Base-by-base conservation (phyloP, 345 rosid genomes). In the Arabis alpina region DNA sequence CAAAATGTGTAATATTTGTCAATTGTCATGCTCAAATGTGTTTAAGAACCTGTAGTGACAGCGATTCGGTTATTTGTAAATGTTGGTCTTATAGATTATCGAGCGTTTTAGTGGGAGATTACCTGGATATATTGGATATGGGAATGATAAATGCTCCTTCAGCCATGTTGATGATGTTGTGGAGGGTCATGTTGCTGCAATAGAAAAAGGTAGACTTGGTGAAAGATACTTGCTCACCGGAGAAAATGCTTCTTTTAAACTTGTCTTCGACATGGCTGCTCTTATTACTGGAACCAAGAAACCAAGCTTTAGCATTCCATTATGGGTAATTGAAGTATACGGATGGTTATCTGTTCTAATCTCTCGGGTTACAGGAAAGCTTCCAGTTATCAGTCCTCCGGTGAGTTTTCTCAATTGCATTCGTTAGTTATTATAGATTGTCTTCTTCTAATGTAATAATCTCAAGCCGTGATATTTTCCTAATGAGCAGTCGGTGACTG, bases 221-320 rank as follows among this genome's bases (percentile, higher is more conserved):
- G 92, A 88, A 65, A 84, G 97, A 80, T 93, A 88, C 72, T 78
- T 88, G 10, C 98, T 93, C 14, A 82, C 97, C 0, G 97, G 98
- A 23, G 97, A 93, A 72, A 93, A 88, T 65, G 91, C 91, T 44
- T 87, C 98, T 6, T 87, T 88, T 52, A 81, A 39, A 73, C 86
- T 60, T 37, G 81, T 88, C 40, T 90, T 93, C 53, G 88, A 93
- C 74, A 66, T 93, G 70, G 88, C 90, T 76, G 97, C 97, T 34
- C 57, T 84, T 44, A 77, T 90, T 68, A 84, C 94, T 27, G 77
- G 62, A 68, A 88, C 94, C 16, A 78, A 71, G 4, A 87, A 48
- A 66, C 97, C 96, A 13, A 84, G 58, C 49, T 86, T 91, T 53
- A 68, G 60, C 77, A 77, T 91, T 73, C 98, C 96, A 2, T 75